phyloP scores from a whole-genome alignment of 1,139 yeast species.

The Sugiyamaella castrensis region DNA sequence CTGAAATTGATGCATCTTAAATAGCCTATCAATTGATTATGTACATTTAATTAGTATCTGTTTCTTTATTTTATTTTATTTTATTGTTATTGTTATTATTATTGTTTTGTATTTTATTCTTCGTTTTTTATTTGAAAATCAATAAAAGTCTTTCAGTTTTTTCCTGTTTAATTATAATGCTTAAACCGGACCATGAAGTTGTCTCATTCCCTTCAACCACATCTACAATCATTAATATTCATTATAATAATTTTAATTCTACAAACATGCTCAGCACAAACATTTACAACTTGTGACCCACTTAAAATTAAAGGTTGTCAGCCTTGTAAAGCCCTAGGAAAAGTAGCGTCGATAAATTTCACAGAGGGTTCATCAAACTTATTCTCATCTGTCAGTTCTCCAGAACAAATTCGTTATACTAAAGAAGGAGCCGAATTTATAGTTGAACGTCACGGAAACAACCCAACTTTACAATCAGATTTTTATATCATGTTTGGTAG shows the following conservation, averaged over 20 bases:
- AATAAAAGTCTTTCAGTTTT: too few species aligned
- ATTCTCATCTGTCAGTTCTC: slow-evolving; percentile 15
- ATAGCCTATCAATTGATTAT: neutral
- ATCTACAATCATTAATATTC: too few species aligned
- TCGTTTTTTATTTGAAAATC: neutral
- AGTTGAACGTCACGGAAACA: slow-evolving; percentile 58
- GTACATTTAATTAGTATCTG: neutral
- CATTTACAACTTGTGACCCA: slow-evolving; percentile 31
- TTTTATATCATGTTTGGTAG: slow-evolving; percentile 86
- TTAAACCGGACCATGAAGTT: too few species aligned
- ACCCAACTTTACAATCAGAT: slow-evolving; percentile 69
- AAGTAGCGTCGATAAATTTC: slow-evolving; percentile 27
- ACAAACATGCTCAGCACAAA: slow-evolving; percentile 20
- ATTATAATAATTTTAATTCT: neutral
- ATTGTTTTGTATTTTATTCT: neutral
- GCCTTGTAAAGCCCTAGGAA: slow-evolving; percentile 34
- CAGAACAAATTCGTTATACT: slow-evolving; percentile 28
- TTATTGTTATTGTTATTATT: neutral
- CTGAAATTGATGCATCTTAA: neutral
- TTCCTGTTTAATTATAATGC: too few species aligned
- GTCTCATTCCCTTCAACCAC: too few species aligned
- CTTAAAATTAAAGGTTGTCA: slow-evolving; percentile 25
- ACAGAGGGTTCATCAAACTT: slow-evolving; percentile 23
- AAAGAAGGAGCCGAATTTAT: slow-evolving; percentile 57
- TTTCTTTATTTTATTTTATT: neutral